Conservation (phyloP, 2,329 filamentous ascomycete species). For the Colletotrichum sp. region DNA sequence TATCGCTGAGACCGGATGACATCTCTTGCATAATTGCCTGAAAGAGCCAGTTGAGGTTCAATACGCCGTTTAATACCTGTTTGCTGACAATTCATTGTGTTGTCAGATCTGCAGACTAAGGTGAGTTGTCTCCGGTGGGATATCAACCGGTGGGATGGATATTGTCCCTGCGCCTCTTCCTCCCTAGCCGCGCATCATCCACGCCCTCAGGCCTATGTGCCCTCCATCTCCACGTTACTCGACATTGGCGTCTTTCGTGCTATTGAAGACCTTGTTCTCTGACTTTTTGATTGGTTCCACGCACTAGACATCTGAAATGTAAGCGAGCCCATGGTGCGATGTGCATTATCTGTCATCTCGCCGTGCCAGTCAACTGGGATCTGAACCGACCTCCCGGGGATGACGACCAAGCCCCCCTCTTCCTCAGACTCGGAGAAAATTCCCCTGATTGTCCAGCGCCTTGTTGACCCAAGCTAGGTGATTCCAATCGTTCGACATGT, state of each 20-base stretch:
- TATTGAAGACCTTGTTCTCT: not conserved
- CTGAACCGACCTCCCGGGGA: not conserved
- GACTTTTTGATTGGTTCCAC: not conserved
- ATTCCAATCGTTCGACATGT: constrained; percentile 19
- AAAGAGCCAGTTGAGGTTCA: not conserved
- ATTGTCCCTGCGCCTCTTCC: not conserved
- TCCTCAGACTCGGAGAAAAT: not conserved
- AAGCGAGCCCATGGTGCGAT: not conserved
- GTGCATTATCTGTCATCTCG: not conserved
- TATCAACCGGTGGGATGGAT: not conserved
- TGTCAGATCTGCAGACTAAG: constrained; percentile 12
- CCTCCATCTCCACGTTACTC: not conserved
- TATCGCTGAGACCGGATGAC: not conserved
- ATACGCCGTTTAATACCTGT: not conserved
- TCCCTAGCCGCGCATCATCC: not conserved
- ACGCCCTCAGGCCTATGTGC: not conserved
- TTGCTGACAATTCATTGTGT: not conserved
- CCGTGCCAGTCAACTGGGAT: not conserved
- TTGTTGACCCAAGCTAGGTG: not conserved
- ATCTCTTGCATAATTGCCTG: not conserved
- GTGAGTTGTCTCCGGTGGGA: not conserved
- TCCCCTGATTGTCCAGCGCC: not conserved
- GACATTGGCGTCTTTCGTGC: not conserved
- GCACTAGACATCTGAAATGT: constrained; percentile 12
- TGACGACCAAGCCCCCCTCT: not conserved